Conservation (phyloP, 1,139 yeast genomes). For the Oligophagozyma castellii region DNA sequence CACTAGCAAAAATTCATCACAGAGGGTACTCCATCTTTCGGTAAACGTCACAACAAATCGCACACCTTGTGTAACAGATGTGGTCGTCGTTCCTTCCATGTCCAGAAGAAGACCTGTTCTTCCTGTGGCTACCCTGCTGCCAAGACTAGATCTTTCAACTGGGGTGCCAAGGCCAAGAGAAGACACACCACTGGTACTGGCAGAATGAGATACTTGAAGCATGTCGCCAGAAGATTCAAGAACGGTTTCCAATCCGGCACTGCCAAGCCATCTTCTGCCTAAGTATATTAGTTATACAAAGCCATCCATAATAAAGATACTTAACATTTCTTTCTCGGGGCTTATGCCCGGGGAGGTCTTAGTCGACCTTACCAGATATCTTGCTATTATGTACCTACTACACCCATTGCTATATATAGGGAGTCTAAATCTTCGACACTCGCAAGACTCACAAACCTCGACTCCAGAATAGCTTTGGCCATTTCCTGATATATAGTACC, state of each 20-base stretch:
- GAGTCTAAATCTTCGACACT: conserved; percentile 75
- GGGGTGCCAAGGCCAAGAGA: conserved; percentile 99
- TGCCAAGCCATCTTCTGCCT: conserved; percentile 28
- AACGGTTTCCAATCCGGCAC: conserved; percentile 94
- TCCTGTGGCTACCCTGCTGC: conserved; percentile 99
- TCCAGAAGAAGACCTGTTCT: conserved; percentile 98
- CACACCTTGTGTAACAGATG: conserved; percentile 99
- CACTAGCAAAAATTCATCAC: too few relatives aligned
- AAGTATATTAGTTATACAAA: conserved; percentile 7
- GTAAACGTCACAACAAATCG: conserved; percentile 99
- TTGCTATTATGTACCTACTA: too few relatives aligned
- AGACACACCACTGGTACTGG: conserved; percentile 99
- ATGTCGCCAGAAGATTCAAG: conserved; percentile 95
- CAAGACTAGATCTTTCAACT: conserved; percentile 96
- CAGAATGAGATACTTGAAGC: conserved; percentile 97
- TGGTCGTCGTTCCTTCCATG: conserved; percentile 98
- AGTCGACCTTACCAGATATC: too few relatives aligned
- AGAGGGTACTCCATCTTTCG: conserved; percentile 99
- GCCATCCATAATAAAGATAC: too few relatives aligned
- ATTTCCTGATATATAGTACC: conserved; percentile 52
- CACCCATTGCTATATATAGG: conserved; percentile 50
- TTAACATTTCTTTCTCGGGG: too few relatives aligned
- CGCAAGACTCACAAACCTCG: conserved; percentile 30
- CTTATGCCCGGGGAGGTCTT: too few relatives aligned
- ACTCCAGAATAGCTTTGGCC: conserved; percentile 57